Percentiles rank a stretch among this genome's conserved stretches.
These are phyloP conservation scores for Crotalaria pallida DNA, from an alignment of 306 rosid species.

Conservation along the genomic window DNA sequence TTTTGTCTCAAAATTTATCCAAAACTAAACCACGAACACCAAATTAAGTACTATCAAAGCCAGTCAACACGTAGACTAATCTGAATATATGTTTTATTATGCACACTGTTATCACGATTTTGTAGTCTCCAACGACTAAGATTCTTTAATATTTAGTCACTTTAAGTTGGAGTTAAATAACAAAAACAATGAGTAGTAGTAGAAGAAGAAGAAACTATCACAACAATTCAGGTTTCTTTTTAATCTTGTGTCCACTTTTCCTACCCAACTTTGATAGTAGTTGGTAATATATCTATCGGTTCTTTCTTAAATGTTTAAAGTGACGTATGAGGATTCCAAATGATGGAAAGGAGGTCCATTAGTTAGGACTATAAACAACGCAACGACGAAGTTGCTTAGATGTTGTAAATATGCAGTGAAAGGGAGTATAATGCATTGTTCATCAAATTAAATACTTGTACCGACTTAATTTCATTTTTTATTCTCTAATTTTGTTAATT, in stretches of 20 bases:
- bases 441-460: too few relatives aligned
- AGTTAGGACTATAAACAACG: slow-evolving; percentile 24
- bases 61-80: neutral
- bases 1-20: too few relatives aligned
- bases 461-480: too few relatives aligned
- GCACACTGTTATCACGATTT: neutral
- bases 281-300: neutral
- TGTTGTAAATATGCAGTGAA: neutral
- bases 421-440: too few relatives aligned
- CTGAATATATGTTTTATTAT: neutral
- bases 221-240: neutral
- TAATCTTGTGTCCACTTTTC: neutral
- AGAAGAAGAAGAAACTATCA: neutral
- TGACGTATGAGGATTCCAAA: slow-evolving; percentile 31
- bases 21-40: too few relatives aligned
- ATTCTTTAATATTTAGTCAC: neutral
- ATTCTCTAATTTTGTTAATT: too few relatives aligned
- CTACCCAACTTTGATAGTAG: neutral
- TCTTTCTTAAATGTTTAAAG: neutral
- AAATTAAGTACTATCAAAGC: neutral
- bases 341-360: slow-evolving; percentile 31
- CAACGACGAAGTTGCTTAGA: too few relatives aligned
- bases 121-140: neutral
- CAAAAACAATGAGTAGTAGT: too few relatives aligned
- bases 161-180: neutral